Conservation (phyloP, 225 moss, liverwort and hornwort species). For the Takakia lepidozioides region DNA sequence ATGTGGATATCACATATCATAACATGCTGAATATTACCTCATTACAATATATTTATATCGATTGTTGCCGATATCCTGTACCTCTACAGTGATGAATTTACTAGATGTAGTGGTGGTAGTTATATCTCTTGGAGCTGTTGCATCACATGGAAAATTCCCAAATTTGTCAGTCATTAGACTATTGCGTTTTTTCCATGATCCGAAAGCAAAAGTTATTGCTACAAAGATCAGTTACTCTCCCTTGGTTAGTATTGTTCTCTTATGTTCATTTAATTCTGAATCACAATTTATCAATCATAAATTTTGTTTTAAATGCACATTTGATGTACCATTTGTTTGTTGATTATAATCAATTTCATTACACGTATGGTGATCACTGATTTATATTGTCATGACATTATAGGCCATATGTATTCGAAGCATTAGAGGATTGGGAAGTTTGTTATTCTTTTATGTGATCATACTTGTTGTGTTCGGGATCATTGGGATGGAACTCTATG, state of each 20-base stretch:
- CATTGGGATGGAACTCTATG: conserved; percentile 78
- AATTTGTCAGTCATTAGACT: conserved; percentile 73
- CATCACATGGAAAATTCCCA: conserved; percentile 30
- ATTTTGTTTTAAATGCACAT: too few relatives aligned
- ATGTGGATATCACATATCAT: too few relatives aligned
- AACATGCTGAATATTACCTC: too few relatives aligned
- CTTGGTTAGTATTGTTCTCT: too few relatives aligned
- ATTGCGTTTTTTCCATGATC: conserved; percentile 67
- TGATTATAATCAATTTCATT: too few relatives aligned
- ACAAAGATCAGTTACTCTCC: conserved; percentile 33
- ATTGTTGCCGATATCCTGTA: too few relatives aligned
- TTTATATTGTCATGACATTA: background rate
- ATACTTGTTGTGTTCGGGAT: conserved; percentile 53
- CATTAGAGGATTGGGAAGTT: conserved; percentile 43
- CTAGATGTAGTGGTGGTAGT: conserved; percentile 49
- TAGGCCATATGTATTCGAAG: conserved; percentile 70
- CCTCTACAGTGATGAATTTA: conserved; percentile 78
- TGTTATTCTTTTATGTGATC: conserved; percentile 54
- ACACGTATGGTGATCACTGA: too few relatives aligned
- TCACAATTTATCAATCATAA: too few relatives aligned
- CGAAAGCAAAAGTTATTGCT: conserved; percentile 26
- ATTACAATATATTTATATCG: too few relatives aligned
- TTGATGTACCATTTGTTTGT: too few relatives aligned
- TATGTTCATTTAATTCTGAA: too few relatives aligned
- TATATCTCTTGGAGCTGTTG: conserved; percentile 36